phyloP scores from a whole-genome alignment of 805 yeast species.

The Pichia membranifaciens region DNA sequence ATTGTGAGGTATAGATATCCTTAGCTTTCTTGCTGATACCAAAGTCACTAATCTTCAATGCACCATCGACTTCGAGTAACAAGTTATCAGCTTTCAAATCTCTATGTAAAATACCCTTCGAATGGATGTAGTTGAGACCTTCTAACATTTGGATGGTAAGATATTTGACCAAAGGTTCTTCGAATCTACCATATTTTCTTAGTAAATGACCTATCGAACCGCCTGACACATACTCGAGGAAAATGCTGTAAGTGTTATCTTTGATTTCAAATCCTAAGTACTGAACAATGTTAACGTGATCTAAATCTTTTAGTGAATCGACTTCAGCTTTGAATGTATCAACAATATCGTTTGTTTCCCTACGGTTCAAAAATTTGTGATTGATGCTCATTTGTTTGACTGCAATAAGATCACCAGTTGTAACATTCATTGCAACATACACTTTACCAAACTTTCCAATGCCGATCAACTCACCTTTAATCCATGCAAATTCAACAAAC shows the following conservation, averaged over 20 bases:
- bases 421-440: constrained; percentile 83
- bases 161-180: constrained; percentile 66
- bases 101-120: constrained; percentile 82
- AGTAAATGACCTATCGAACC: constrained; percentile 90
- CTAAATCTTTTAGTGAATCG: constrained; percentile 87
- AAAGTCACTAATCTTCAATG: constrained; percentile 92
- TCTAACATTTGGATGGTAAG: constrained; percentile 73
- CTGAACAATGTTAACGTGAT: constrained; percentile 92
- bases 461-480: constrained; percentile 94
- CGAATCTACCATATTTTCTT: constrained; percentile 77
- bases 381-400: constrained; percentile 88
- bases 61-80: constrained; percentile 82
- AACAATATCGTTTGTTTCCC: constrained; percentile 53
- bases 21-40: constrained; percentile 86
- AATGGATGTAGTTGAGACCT: constrained; percentile 85
- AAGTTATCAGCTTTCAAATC: constrained; percentile 94
- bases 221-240: constrained; percentile 95
- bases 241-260: constrained; percentile 71
- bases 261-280: constrained; percentile 87
- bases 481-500: constrained; percentile 84
- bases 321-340: constrained; percentile 88
- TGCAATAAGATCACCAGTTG: constrained; percentile 98
- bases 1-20: constrained; percentile 83
- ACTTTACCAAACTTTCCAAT: constrained; percentile 96
- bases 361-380: constrained; percentile 33